A percentile compares a stretch with the other conserved stretches of the same genome.
These are phyloP conservation scores for Pythium diclinum DNA, from an alignment of 352 stramenopile species.

Conservation along the genomic window DNA sequence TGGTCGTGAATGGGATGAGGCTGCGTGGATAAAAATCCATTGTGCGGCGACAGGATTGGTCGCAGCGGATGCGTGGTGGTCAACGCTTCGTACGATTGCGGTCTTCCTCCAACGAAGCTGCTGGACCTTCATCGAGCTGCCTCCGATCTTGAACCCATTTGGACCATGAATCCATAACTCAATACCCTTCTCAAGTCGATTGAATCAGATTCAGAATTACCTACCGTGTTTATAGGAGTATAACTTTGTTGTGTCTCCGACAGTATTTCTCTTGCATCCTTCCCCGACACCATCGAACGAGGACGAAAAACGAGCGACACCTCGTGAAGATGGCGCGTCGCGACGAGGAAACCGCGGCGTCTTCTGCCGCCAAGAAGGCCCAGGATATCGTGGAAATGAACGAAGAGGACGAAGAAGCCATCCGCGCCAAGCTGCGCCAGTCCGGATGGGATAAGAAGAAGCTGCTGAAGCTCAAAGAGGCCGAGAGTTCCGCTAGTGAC, in stretches of 20 bases:
- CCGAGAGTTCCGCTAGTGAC: constrained; percentile 8
- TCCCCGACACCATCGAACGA: constrained; percentile 2
- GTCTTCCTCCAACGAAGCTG: no score
- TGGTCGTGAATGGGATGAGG: no score
- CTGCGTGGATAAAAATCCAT: no score
- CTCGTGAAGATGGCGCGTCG: constrained; percentile 8
- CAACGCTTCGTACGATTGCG: no score
- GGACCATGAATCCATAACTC: background rate
- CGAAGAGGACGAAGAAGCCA: constrained; percentile 57
- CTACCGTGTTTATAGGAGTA: background rate
- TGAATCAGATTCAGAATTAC: background rate
- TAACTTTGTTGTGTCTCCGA: constrained; percentile 8
- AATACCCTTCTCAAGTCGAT: background rate
- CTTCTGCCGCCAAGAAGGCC: constrained; percentile 5
- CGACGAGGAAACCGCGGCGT: background rate
- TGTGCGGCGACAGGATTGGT: no score
- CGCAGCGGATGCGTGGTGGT: no score
- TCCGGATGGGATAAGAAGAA: constrained; percentile 67
- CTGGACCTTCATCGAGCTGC: no score
- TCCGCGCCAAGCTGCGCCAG: constrained; percentile 68
- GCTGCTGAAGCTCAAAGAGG: constrained; percentile 22
- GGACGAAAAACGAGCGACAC: background rate
- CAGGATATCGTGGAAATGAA: constrained; percentile 18
- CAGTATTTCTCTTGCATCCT: background rate
- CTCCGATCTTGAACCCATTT: background rate